Conservation (phyloP, 208 protist species). For the Phytomonas sp. region DNA sequence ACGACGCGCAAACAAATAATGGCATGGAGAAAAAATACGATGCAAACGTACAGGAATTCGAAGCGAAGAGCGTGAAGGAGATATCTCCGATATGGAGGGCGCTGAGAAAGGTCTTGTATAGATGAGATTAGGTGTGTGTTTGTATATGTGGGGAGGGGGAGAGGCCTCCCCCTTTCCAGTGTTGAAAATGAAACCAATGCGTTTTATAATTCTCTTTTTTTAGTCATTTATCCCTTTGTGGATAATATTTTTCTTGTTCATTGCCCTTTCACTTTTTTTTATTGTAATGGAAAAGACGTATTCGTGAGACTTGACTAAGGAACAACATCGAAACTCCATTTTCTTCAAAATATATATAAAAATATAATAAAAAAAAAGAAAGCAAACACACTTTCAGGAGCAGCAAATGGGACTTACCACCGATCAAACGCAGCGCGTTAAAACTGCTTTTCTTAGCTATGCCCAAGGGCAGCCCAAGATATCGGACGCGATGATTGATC, state of each 20-base stretch:
- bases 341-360: background rate
- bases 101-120: background rate
- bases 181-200: background rate
- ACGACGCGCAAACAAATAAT: conserved; percentile 60
- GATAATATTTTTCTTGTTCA: background rate
- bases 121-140: background rate
- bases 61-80: conserved; percentile 11
- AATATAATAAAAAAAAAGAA: conserved; percentile 13
- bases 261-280: conserved; percentile 6
- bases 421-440: conserved; percentile 76
- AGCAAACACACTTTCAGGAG: conserved; percentile 3
- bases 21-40: conserved; percentile 54
- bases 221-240: background rate
- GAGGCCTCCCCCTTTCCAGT: background rate
- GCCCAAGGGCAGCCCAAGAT: conserved; percentile 72
- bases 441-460: conserved; percentile 85
- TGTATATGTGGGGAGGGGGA: background rate
- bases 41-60: conserved; percentile 81
- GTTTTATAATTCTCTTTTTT: conserved; percentile 11
- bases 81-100: background rate
- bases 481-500: conserved; percentile 79
- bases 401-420: conserved; percentile 53
- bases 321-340: background rate
- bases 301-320: background rate
- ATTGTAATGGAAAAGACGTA: background rate